Evolutionary conservation across 1,139 yeast genomes (phyloP).

Genomic region (Waltiozyma sp.): DNA sequence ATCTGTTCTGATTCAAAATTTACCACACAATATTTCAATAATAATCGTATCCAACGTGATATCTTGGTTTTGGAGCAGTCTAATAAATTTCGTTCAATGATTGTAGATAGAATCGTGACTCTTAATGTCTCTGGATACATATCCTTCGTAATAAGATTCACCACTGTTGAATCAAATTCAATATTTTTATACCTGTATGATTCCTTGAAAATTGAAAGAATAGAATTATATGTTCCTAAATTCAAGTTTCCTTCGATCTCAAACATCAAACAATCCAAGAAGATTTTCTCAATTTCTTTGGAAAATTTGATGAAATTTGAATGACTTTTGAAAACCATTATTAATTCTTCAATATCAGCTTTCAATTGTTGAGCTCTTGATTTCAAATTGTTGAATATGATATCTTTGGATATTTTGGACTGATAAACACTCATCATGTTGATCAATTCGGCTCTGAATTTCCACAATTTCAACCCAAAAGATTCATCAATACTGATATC

Average conservation of each 20-base stretch:
- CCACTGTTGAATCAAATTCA: slow-evolving; percentile 11
- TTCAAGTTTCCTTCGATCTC: slow-evolving; percentile 14
- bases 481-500: slow-evolving; percentile 11
- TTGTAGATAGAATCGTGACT: slow-evolving; percentile 1
- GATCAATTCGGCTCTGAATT: slow-evolving; percentile 9
- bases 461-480: slow-evolving; percentile 11
- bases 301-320: slow-evolving; percentile 5
- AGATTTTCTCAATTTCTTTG: slow-evolving; percentile 9
- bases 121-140: slow-evolving; percentile 5
- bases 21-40: slow-evolving; percentile 5
- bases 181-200: slow-evolving; percentile 3
- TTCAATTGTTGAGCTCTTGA: slow-evolving; percentile 9
- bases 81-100: slow-evolving; percentile 9
- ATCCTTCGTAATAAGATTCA: slow-evolving; percentile 6
- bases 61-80: slow-evolving; percentile 2
- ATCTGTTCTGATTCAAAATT: slow-evolving; percentile 4
- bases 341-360: slow-evolving; percentile 11
- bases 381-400: slow-evolving; percentile 8
- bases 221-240: slow-evolving; percentile 8
- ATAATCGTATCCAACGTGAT: slow-evolving; percentile 14
- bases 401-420: not conserved
- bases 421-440: slow-evolving; percentile 9
- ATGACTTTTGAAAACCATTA: slow-evolving; percentile 4
- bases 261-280: slow-evolving; percentile 10
- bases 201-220: slow-evolving; percentile 10